Evolutionary conservation across 129 eudicot species (phyloP).

Genomic region (Artemisia tridentata): DNA sequence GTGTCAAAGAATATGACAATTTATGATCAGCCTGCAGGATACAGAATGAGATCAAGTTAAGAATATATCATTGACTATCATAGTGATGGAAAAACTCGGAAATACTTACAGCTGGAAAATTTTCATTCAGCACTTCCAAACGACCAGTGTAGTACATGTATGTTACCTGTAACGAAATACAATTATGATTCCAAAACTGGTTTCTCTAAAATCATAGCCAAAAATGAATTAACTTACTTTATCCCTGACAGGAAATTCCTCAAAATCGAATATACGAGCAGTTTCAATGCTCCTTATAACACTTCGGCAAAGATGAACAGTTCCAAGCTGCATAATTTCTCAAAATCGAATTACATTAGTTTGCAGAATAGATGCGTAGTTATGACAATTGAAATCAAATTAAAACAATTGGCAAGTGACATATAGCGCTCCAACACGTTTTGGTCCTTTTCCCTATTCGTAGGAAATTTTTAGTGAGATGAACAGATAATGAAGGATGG

Average conservation of each 20-base stretch:
- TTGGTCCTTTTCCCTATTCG: constrained; percentile 83
- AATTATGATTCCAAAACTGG: no score
- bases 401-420: constrained; percentile 96
- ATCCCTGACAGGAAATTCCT: constrained; percentile 94
- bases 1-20: constrained; percentile 73
- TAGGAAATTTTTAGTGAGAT: neutral
- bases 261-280: constrained; percentile 96
- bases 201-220: no score
- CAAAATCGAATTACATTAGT: no score
- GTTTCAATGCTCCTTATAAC: constrained; percentile 99
- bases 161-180: no score
- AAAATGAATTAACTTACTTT: no score
- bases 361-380: no score
- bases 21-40: constrained; percentile 80
- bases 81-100: neutral
- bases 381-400: constrained; percentile 60
- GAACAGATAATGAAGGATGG: neutral
- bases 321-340: constrained; percentile 65
- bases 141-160: constrained; percentile 99
- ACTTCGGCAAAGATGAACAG: constrained; percentile 94
- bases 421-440: constrained; percentile 95
- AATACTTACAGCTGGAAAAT: constrained; percentile 75
- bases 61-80: constrained; percentile 14
- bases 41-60: neutral
- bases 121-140: constrained; percentile 92